phyloP scores from a whole-genome alignment of 1,139 yeast genomes.

The Meyerozyma guilliermondii region DNA sequence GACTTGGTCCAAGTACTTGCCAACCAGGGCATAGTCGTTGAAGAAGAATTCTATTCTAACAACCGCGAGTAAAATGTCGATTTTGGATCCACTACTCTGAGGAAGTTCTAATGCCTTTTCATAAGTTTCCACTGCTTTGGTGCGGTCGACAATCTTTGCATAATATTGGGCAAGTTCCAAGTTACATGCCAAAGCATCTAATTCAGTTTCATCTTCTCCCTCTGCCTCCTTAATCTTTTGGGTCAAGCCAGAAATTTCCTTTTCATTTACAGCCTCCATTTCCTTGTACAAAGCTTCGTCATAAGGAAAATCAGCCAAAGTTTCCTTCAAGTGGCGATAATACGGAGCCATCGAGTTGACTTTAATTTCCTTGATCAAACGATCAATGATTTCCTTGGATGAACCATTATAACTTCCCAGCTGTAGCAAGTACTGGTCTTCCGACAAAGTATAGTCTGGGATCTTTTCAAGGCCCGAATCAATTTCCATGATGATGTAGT shows the following conservation, averaged over 20 bases:
- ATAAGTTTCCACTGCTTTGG: conserved; percentile 67
- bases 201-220: conserved; percentile 85
- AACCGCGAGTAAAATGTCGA: conserved; percentile 77
- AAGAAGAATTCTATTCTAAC: conserved; percentile 85
- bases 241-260: conserved; percentile 52
- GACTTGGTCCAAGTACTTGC: conserved; percentile 70
- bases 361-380: conserved; percentile 51
- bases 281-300: conserved; percentile 54
- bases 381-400: conserved; percentile 31
- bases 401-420: conserved; percentile 19
- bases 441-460: conserved; percentile 80
- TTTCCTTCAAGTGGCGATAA: conserved; percentile 62
- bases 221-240: conserved; percentile 68
- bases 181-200: conserved; percentile 75
- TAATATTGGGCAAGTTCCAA: conserved; percentile 83
- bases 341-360: conserved; percentile 77
- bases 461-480: conserved; percentile 53
- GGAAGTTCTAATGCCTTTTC: conserved; percentile 74
- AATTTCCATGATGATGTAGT: conserved; percentile 23
- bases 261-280: conserved; percentile 50
- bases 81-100: conserved; percentile 84
- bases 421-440: conserved; percentile 63
- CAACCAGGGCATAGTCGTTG: conserved; percentile 67
- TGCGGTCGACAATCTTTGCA: conserved; percentile 75
- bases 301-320: conserved; percentile 44